These are phyloP conservation scores for Coriolopsis trogii DNA, from an alignment of 1,284 basidiomycete genomes.

Conservation along the genomic window DNA sequence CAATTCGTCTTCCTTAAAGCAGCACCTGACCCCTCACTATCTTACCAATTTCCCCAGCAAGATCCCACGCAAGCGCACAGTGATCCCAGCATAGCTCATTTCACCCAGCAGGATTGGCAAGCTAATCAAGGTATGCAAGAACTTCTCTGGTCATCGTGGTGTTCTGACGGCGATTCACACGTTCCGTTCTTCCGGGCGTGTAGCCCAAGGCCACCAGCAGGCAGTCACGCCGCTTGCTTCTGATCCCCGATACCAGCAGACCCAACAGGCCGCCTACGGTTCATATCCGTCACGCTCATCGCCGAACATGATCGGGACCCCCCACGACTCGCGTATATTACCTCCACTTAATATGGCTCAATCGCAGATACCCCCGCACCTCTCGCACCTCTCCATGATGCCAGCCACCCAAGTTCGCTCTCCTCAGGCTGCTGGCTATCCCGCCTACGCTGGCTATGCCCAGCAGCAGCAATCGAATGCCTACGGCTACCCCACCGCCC, in stretches of 20 bases:
- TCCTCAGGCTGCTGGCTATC: constrained; percentile 28
- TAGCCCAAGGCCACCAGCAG: constrained; percentile 30
- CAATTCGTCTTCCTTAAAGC: constrained; percentile 28
- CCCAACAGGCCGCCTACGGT: constrained; percentile 46
- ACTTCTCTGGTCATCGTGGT: constrained; percentile 21
- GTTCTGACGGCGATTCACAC: constrained; percentile 19
- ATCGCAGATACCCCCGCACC: constrained; percentile 28
- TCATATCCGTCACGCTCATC: constrained; percentile 52
- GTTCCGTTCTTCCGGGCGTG: constrained; percentile 16
- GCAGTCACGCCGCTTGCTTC: constrained; percentile 28
- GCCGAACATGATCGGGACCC: constrained; percentile 45
- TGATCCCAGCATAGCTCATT: constrained; percentile 54
- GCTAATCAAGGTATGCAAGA: constrained; percentile 46
- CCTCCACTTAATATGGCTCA: constrained; percentile 48
- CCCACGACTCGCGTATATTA: constrained; percentile 48
- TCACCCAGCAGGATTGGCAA: constrained; percentile 51
- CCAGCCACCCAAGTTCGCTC: constrained; percentile 31
- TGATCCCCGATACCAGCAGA: constrained; percentile 58
- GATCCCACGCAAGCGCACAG: constrained; percentile 60
- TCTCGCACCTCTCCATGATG: constrained; percentile 28
- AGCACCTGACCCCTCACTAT: constrained; percentile 44
- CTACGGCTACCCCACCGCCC: constrained; percentile 27
- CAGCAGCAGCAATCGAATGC: constrained; percentile 26
- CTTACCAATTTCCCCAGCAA: constrained; percentile 62
- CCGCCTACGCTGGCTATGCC: constrained; percentile 27